Evolutionary conservation across 306 rosid species (phyloP).

Genomic region (Canavalia ensiformis): DNA sequence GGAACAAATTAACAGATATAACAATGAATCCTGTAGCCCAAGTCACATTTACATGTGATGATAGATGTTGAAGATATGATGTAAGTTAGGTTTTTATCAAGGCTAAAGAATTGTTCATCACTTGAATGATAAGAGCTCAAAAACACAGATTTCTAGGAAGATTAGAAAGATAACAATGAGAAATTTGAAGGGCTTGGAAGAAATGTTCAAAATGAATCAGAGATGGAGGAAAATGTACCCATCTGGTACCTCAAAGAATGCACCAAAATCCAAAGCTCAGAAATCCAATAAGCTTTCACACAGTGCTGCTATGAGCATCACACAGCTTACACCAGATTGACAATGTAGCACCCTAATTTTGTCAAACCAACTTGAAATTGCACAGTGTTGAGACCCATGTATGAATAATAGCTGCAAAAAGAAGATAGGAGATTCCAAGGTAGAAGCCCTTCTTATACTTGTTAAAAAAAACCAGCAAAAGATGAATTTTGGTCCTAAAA

Average conservation of each 20-base stretch:
- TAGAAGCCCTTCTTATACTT: slow-evolving; percentile 24
- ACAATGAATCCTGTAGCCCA: slow-evolving; percentile 22
- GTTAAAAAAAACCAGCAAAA: slow-evolving; percentile 29
- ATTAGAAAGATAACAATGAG: slow-evolving; percentile 37
- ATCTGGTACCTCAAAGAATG: slow-evolving; percentile 57
- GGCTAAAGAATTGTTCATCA: slow-evolving; percentile 7
- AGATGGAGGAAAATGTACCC: slow-evolving; percentile 32
- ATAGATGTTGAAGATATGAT: slow-evolving; percentile 34
- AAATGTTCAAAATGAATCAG: slow-evolving; percentile 25
- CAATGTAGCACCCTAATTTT: slow-evolving; percentile 43
- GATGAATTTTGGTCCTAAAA: slow-evolving; percentile 52
- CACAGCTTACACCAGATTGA: slow-evolving; percentile 34
- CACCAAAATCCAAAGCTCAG: slow-evolving; percentile 46
- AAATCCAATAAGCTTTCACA: slow-evolving; percentile 52
- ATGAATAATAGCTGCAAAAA: slow-evolving; percentile 10
- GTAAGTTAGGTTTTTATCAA: slow-evolving; percentile 23
- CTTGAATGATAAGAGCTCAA: slow-evolving; percentile 40
- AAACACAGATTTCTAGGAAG: slow-evolving; percentile 44
- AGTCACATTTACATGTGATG: slow-evolving; percentile 42
- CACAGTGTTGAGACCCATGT: slow-evolving; percentile 10
- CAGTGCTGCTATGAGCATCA: slow-evolving; percentile 49
- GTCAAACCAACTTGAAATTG: slow-evolving; percentile 30
- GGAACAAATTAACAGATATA: slow-evolving; percentile 36
- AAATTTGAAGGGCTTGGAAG: slow-evolving; percentile 23
- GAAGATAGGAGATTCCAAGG: slow-evolving; percentile 24